Percentiles rank a stretch among this genome's conserved stretches.
Evolutionary conservation across 1,284 basidiomycete genomes (phyloP).

Genomic region (Leccinum proliferum): DNA sequence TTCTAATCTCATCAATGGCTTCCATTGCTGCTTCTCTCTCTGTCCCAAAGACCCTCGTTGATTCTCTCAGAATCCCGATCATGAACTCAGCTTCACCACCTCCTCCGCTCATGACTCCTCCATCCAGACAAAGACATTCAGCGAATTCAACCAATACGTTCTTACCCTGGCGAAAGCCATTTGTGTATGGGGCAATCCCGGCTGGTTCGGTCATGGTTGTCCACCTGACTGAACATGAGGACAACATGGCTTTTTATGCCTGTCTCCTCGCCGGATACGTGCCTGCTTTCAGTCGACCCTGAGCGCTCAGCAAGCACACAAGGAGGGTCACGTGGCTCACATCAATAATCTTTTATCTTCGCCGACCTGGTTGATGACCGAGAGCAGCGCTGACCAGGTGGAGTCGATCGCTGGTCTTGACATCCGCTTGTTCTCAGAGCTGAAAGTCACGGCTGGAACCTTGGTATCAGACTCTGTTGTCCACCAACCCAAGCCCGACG

Average conservation of each 20-base stretch:
- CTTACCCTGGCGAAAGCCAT: conserved; percentile 1
- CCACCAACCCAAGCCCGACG: too few species aligned
- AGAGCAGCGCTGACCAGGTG: too few species aligned
- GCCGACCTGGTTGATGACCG: too few species aligned
- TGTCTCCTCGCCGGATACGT: background rate
- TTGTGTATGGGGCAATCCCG: conserved; percentile 19
- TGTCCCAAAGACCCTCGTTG: conserved; percentile 16
- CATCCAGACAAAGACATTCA: conserved; percentile 26
- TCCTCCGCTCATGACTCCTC: conserved; percentile 29
- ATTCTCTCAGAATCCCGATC: conserved; percentile 20
- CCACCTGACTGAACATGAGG: conserved; percentile 9
- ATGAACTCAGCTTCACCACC: conserved; percentile 23
- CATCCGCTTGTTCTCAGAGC: too few species aligned
- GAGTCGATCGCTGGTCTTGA: too few species aligned
- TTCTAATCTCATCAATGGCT: conserved; percentile 9
- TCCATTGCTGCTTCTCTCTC: conserved; percentile 9
- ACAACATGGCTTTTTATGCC: background rate
- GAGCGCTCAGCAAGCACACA: too few species aligned
- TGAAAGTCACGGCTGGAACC: too few species aligned
- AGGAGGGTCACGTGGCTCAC: too few species aligned
- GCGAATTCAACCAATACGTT: conserved; percentile 16
- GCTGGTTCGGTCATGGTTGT: conserved; percentile 25
- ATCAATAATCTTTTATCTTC: too few species aligned
- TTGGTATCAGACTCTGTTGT: too few species aligned
- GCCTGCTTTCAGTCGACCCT: conserved; percentile 21